Evolutionary conservation across 148 eudicot genomes (phyloP), one percentile per base, ranked within the genome.

Genomic region (Dysphania ambrosioides): DNA sequence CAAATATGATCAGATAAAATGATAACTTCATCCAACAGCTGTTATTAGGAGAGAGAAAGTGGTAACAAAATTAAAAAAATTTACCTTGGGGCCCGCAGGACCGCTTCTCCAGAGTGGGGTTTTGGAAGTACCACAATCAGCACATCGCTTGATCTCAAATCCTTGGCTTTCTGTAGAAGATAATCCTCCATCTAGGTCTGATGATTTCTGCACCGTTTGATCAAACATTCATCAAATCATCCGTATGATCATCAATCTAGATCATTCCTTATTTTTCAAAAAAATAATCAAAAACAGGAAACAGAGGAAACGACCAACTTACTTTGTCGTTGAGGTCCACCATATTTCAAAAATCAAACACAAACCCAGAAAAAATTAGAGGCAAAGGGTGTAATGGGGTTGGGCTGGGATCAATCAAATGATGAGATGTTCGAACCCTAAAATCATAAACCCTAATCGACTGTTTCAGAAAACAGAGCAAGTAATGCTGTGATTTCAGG

Each of bases 51-150:
- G 81, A 77, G 78, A 78, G 81, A 82, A 63, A 51, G 26, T 10
- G 0, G 2, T n/a, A n/a, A n/a, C n/a, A n/a, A n/a, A n/a, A n/a
- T n/a, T n/a, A n/a, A n/a, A 60, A 42, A 67, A 8, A 26, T 21
- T 3, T 60, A 88, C 98, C 98, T 95, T 95, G 30, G 98, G 98
- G 15, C 98, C 98, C 42, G 93, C 96, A 0, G 98, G 98, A 15
- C 98, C 98, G 35, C 97, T 88, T 59, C 98, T 71, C 98, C 98
- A 95, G 2, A 95, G 91, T 60, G 98, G 98, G 66, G 98, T 95
- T 76, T 92, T 95, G 1, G 98, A 82, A 49, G 98, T 95, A 0
- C 98, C 98, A 73, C 98, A 95, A 85, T 95, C 97, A 40, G 85
- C 88, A 80, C 98, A 95, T 24, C 86, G 87, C 76, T 90, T 95